Evolutionary conservation across 441 rosid species (phyloP).

Genomic region (Euphorbia corollata): DNA sequence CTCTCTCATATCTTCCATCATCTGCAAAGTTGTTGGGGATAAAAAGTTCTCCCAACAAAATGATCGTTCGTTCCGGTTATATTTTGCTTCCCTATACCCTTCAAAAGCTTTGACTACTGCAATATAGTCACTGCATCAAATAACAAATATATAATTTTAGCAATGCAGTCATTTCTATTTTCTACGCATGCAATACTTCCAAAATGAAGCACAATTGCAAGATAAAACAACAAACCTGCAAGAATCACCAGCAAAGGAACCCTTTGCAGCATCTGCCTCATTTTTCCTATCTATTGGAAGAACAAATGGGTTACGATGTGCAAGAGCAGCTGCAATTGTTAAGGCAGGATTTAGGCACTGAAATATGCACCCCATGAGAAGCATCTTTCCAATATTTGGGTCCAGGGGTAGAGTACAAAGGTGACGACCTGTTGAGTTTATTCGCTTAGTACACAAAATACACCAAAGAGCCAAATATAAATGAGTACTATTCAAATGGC

Average conservation of each 20-base stretch:
- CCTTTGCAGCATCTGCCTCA: constrained; percentile 81
- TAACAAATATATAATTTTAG: constrained; percentile 17
- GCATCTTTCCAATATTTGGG: constrained; percentile 96
- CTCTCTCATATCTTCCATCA: constrained; percentile 94
- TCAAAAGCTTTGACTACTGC: constrained; percentile 89
- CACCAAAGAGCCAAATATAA: constrained; percentile 13
- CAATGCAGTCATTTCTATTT: constrained; percentile 6
- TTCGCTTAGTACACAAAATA: constrained; percentile 16
- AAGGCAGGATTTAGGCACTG: constrained; percentile 90
- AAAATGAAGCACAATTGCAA: constrained; percentile 10
- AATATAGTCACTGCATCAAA: constrained; percentile 77
- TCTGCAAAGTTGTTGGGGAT: constrained; percentile 70
- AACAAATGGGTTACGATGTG: constrained; percentile 84
- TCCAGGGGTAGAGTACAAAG: constrained; percentile 80
- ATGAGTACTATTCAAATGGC: neutral
- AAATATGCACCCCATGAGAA: constrained; percentile 84
- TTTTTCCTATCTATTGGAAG: constrained; percentile 75
- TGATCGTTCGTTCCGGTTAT: constrained; percentile 48
- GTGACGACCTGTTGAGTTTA: constrained; percentile 52
- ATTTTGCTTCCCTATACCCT: constrained; percentile 74
- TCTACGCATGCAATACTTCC: neutral
- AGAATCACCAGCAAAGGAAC: constrained; percentile 86
- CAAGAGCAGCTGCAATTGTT: constrained; percentile 93
- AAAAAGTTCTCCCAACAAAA: constrained; percentile 85
- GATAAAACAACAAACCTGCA: constrained; percentile 55